A percentile compares a stretch with the other conserved stretches of the same genome.
Conservation (phyloP, 2,329 filamentous ascomycete genomes). For the Pestalotiopsis sp. region DNA sequence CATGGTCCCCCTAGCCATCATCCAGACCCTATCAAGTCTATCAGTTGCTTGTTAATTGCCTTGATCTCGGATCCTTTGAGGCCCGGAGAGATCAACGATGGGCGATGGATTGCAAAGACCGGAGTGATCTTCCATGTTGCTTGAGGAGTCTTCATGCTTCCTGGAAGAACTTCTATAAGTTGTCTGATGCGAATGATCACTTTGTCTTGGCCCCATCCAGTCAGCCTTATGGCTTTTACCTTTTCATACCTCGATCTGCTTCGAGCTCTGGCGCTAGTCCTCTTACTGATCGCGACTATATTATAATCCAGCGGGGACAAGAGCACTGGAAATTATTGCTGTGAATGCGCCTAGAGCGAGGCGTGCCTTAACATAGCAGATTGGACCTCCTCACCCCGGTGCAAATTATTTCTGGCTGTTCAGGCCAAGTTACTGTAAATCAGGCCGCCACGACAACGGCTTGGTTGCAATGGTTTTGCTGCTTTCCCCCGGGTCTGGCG, state of each 20-base stretch:
- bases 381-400: no score
- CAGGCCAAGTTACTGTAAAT: no score
- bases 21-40: neutral
- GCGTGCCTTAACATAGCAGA: no score
- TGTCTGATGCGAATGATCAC: neutral
- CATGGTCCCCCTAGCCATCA: neutral
- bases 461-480: no score
- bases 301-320: no score
- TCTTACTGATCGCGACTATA: neutral
- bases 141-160: no score
- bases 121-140: no score
- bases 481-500: no score
- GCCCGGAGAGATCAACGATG: neutral
- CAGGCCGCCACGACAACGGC: no score
- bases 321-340: no score
- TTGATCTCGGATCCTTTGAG: neutral
- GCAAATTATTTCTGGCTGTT: no score
- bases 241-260: neutral
- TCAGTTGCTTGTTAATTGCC: neutral
- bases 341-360: no score
- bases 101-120: neutral
- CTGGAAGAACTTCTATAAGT: neutral
- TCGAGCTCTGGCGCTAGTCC: neutral
- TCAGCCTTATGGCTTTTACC: neutral
- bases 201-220: neutral